phyloP scores from a whole-genome alignment of 768 basidiomycete genomes.

The Boletus sp. region DNA sequence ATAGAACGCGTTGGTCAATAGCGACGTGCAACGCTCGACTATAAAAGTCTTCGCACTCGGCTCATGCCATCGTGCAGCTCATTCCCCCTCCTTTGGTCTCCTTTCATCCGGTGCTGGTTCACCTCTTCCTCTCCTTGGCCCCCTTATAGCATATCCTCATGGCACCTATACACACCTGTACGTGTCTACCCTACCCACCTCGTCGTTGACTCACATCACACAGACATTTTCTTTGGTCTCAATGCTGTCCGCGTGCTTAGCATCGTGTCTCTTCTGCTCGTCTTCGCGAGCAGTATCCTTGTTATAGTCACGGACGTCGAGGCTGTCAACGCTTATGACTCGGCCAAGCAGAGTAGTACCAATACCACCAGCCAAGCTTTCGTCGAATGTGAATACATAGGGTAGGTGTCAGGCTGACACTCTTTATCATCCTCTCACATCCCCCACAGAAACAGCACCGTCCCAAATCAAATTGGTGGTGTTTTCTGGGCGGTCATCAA shows the following conservation, averaged over 20 bases:
- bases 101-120: conserved; percentile 31
- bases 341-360: conserved; percentile 34
- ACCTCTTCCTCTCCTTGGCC: conserved; percentile 20
- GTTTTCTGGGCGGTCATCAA: conserved; percentile 91
- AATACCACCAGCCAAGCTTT: conserved; percentile 32
- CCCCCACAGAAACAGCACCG: conserved; percentile 59
- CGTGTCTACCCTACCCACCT: conserved; percentile 19
- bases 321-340: conserved; percentile 66
- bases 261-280: conserved; percentile 73
- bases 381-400: conserved; percentile 72
- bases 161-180: conserved; percentile 42
- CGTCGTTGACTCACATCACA: neutral
- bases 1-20: conserved; percentile 23
- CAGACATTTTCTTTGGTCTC: conserved; percentile 70
- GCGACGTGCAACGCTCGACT: conserved; percentile 4
- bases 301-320: conserved; percentile 69
- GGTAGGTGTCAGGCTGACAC: conserved; percentile 41
- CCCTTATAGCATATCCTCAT: conserved; percentile 15
- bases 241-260: conserved; percentile 77
- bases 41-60: conserved; percentile 20
- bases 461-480: conserved; percentile 88
- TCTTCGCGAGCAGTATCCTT: conserved; percentile 76
- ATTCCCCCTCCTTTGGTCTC: conserved; percentile 4
- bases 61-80: neutral
- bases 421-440: conserved; percentile 17